A percentile compares a stretch with the other conserved stretches of the same genome.
Conservation (phyloP, 352 stramenopile genomes). For the Pythium insidiosum region DNA sequence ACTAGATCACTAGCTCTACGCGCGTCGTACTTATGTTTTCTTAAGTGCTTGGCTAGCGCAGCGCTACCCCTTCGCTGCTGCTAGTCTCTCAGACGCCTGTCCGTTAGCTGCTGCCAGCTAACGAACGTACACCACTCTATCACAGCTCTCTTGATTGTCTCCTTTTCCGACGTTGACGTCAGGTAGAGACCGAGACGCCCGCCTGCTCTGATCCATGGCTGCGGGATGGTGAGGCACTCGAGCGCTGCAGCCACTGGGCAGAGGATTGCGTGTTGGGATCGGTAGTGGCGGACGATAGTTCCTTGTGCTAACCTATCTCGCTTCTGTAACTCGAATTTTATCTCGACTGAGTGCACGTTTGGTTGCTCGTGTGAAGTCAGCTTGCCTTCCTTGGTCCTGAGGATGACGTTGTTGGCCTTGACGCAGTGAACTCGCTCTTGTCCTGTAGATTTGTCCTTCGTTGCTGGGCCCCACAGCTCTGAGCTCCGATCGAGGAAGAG, state of each 20-base stretch:
- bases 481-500: constrained; percentile 20
- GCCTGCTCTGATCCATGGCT: constrained; percentile 1
- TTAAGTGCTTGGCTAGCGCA: too few relatives aligned
- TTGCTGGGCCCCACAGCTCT: constrained; percentile 12
- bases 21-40: too few relatives aligned
- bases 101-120: too few relatives aligned
- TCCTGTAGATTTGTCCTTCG: neutral
- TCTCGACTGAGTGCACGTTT: constrained; percentile 2
- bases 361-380: neutral
- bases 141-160: constrained; percentile 14
- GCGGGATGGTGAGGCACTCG: constrained; percentile 5
- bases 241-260: constrained; percentile 13
- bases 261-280: neutral
- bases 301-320: constrained; percentile 3
- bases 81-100: too few relatives aligned
- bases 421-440: constrained; percentile 4
- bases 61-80: too few relatives aligned
- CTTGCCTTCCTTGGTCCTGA: constrained; percentile 1
- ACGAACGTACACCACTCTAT: too few relatives aligned
- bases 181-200: constrained; percentile 4
- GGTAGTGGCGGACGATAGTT: constrained; percentile 9
- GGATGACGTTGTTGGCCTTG: constrained; percentile 7
- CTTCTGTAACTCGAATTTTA: constrained; percentile 7
- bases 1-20: too few relatives aligned
- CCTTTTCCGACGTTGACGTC: constrained; percentile 3